Conservation (phyloP, 2,329 filamentous ascomycete genomes). For the Arthroderma sp. region DNA sequence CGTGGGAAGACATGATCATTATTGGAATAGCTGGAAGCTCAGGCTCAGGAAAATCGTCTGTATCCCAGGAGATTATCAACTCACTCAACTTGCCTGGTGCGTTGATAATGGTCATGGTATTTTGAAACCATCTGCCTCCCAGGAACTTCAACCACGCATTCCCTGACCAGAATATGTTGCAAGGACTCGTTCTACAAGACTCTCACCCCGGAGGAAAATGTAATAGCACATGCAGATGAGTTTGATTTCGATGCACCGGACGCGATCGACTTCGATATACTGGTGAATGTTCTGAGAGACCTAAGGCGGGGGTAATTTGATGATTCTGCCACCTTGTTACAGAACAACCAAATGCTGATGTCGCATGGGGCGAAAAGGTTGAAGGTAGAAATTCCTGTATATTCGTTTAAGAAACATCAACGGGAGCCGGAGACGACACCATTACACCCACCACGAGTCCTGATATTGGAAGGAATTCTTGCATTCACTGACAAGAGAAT, state of each 20-base stretch:
- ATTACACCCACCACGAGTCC: slow-evolving; percentile 90
- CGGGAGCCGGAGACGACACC: slow-evolving; percentile 66
- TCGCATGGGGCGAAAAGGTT: slow-evolving; percentile 11
- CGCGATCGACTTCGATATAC: slow-evolving; percentile 84
- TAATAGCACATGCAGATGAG: slow-evolving; percentile 72
- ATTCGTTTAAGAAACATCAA: slow-evolving; percentile 87
- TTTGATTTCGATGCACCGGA: slow-evolving; percentile 93
- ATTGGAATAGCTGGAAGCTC: slow-evolving; percentile 94
- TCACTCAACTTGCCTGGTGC: slow-evolving; percentile 93
- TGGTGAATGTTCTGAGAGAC: slow-evolving; percentile 66
- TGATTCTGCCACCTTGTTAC: not conserved
- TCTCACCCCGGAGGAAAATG: slow-evolving; percentile 63
- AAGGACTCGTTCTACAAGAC: slow-evolving; percentile 97
- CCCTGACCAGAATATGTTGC: slow-evolving; percentile 3
- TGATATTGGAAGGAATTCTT: slow-evolving; percentile 92
- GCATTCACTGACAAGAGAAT: slow-evolving; percentile 81
- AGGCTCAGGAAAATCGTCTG: slow-evolving; percentile 86
- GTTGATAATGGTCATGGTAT: slow-evolving; percentile 89
- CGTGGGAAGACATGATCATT: slow-evolving; percentile 92
- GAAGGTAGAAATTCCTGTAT: slow-evolving; percentile 73
- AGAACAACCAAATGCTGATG: not conserved
- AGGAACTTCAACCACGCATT: not conserved
- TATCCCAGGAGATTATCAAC: slow-evolving; percentile 81
- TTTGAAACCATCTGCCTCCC: slow-evolving; percentile 12
- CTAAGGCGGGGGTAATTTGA: slow-evolving; percentile 76